These are phyloP conservation scores for Gracilaria domingensis DNA, from an alignment of 23 red algal species.

Conservation along the genomic window DNA sequence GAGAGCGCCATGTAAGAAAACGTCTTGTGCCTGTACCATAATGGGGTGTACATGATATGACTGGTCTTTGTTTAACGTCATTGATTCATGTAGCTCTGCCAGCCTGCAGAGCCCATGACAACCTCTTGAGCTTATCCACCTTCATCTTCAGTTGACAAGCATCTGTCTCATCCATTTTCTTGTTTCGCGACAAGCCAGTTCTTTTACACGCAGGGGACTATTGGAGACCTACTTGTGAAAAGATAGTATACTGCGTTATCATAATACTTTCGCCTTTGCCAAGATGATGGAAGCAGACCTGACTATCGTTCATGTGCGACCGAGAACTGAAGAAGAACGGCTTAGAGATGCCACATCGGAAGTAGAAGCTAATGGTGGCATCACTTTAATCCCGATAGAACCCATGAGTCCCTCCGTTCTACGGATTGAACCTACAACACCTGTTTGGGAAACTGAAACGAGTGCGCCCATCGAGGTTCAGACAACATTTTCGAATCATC, in stretches of 20 bases:
- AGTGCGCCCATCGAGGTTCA: background rate
- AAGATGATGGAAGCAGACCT: constrained; percentile 42
- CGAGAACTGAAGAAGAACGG: constrained; percentile 18
- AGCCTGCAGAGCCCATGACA: background rate
- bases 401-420: background rate
- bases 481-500: background rate
- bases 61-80: background rate
- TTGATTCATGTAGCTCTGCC: background rate
- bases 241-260: background rate
- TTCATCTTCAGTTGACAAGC: background rate
- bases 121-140: background rate
- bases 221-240: background rate
- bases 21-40: background rate
- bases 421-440: background rate
- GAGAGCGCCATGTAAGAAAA: background rate
- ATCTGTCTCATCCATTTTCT: too few relatives aligned
- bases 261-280: background rate
- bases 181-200: background rate
- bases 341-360: constrained; percentile 9
- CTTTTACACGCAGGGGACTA: background rate
- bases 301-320: constrained; percentile 26
- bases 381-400: too few relatives aligned
- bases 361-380: background rate
- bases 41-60: background rate
- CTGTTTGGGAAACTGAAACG: background rate